Evolutionary conservation across 768 basidiomycete genomes (phyloP).

Genomic region (Lyophyllum atratum): DNA sequence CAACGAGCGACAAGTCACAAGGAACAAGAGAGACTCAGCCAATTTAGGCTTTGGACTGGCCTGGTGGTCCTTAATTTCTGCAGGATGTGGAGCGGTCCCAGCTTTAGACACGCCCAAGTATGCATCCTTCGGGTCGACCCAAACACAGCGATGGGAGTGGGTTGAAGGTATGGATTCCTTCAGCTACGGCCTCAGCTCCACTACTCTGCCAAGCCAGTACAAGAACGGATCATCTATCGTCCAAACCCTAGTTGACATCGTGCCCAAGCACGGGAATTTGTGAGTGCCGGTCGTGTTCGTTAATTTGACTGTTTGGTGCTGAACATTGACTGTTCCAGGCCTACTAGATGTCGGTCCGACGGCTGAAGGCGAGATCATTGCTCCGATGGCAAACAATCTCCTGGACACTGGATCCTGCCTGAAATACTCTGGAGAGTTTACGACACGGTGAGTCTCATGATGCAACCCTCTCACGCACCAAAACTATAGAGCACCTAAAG

Average conservation of each 20-base stretch:
- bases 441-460: slow-evolving; percentile 41
- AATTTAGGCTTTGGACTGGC: neutral
- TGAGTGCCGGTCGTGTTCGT: slow-evolving; percentile 24
- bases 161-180: slow-evolving; percentile 59
- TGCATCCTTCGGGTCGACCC: slow-evolving; percentile 44
- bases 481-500: too few relatives aligned
- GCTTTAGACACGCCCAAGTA: slow-evolving; percentile 63
- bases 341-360: slow-evolving; percentile 56
- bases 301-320: neutral
- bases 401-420: slow-evolving; percentile 57
- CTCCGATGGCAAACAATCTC: slow-evolving; percentile 47
- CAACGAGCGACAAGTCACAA: slow-evolving; percentile 47
- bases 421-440: slow-evolving; percentile 51
- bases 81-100: slow-evolving; percentile 50
- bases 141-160: slow-evolving; percentile 55
- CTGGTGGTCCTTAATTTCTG: neutral
- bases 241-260: slow-evolving; percentile 55
- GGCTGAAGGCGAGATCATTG: slow-evolving; percentile 54
- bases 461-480: too few relatives aligned
- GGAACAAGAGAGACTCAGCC: slow-evolving; percentile 28
- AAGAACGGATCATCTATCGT: slow-evolving; percentile 52
- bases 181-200: slow-evolving; percentile 49
- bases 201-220: slow-evolving; percentile 43
- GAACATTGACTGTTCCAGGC: slow-evolving; percentile 23
- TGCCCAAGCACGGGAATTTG: slow-evolving; percentile 67